phyloP scores from a whole-genome alignment of 371 early-diverging fungal species.

The Lichtheimia ramosa region DNA sequence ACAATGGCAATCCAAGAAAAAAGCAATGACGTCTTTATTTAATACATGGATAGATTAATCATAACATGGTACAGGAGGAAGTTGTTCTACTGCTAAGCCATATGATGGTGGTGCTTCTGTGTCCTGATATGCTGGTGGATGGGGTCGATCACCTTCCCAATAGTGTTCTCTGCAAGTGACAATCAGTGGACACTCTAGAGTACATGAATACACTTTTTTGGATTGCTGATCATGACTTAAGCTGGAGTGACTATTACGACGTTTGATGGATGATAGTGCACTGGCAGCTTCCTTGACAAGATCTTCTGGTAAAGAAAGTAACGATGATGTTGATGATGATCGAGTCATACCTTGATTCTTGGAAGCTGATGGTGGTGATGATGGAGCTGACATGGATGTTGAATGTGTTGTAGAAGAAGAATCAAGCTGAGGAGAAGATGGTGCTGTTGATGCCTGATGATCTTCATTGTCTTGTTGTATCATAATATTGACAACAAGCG shows the following conservation, averaged over 20 bases:
- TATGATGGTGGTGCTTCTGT: slow-evolving; percentile 42
- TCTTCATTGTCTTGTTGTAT: slow-evolving; percentile 8
- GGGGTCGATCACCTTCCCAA: slow-evolving; percentile 24
- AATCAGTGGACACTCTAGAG: slow-evolving; percentile 38
- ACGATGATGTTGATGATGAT: slow-evolving; percentile 9
- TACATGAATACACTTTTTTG: slow-evolving; percentile 15
- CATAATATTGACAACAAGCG: slow-evolving; percentile 20
- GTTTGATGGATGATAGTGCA: not conserved
- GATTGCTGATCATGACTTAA: not conserved
- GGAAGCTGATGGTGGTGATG: not conserved
- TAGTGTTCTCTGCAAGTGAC: slow-evolving; percentile 40
- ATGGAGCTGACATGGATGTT: not conserved
- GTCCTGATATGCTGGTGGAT: slow-evolving; percentile 30
- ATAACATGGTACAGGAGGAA: slow-evolving; percentile 41
- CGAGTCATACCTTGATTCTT: not conserved
- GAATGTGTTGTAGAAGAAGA: not conserved
- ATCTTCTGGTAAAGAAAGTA: slow-evolving; percentile 3
- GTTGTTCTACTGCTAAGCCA: slow-evolving; percentile 21
- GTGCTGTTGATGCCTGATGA: not conserved
- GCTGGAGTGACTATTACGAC: slow-evolving; percentile 1
- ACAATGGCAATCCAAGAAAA: too few relatives aligned
- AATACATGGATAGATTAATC: not conserved
- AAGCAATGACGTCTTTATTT: too few relatives aligned
- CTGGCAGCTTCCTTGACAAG: not conserved
- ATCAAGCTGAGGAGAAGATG: not conserved